phyloP scores from a whole-genome alignment of 2,329 filamentous ascomycete genomes.

The Colletotrichum cereale region DNA sequence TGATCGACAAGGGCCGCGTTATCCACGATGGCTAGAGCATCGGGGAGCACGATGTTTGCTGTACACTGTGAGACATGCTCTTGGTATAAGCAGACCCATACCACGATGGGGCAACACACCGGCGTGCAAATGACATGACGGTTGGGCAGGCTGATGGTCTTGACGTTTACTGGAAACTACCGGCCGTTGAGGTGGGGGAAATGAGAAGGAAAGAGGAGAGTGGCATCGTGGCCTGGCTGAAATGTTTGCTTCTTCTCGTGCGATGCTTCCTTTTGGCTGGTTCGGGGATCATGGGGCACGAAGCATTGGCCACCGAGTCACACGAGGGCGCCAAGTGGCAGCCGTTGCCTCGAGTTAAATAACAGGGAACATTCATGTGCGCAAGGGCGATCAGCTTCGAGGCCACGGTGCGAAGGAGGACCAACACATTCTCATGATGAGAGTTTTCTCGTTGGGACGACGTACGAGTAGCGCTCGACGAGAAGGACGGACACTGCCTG shows the following conservation, averaged over 20 bases:
- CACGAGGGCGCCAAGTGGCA: conserved; percentile 26
- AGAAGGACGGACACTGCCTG: background rate
- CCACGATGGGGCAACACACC: background rate
- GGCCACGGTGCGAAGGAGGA: conserved; percentile 26
- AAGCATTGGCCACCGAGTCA: conserved; percentile 11
- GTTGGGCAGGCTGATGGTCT: background rate
- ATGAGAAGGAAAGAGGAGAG: conserved; percentile 8
- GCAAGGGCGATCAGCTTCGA: background rate
- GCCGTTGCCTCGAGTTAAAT: conserved; percentile 34
- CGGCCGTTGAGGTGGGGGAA: conserved; percentile 16
- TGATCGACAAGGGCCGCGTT: background rate
- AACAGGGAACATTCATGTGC: background rate
- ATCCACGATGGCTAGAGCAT: background rate
- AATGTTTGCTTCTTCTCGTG: conserved; percentile 37
- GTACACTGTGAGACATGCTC: conserved; percentile 24
- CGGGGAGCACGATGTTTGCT: background rate
- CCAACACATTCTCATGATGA: background rate
- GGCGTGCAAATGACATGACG: background rate
- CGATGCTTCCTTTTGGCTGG: conserved; percentile 8
- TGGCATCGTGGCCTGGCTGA: conserved; percentile 28
- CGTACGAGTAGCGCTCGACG: background rate
- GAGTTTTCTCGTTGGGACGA: background rate
- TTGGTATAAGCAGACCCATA: conserved; percentile 26
- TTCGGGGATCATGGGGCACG: conserved; percentile 9
- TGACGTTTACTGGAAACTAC: conserved; percentile 18